Evolutionary conservation across 2,329 filamentous ascomycete genomes (phyloP), one percentile per base, ranked within the genome.

Genomic region (Apiospora koreana): DNA sequence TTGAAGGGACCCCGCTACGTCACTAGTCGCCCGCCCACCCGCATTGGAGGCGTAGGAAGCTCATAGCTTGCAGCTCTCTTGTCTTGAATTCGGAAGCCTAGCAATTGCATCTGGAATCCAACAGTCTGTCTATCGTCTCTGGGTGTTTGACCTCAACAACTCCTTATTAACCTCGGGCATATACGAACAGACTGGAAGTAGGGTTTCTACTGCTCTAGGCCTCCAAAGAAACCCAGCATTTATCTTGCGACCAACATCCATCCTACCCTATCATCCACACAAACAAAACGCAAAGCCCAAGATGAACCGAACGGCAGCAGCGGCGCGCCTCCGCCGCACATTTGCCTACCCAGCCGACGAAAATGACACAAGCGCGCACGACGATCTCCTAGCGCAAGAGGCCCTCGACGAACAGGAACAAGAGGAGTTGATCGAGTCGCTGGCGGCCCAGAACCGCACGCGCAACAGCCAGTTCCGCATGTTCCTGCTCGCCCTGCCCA

Each of bases 311-410:
- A 62, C 54, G 9, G 54, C 31, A 58, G 76, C 83, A 0, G 80
- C 81, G 50, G 84, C 92, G 68, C 90, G 93, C 73, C 84, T 96
- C 62, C 91, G 94, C 76, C 92, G 88, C 76, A 92, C 93, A 10
- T 96, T 97, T 81, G 88, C 87, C 72, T 96, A 95, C 81, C 92
- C 92, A 5, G 89, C 92, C 76, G 85, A 86, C 65, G 84, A 86
- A 65, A 84, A 85, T 74, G 79, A 80, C 68, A 84, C 87, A 45
- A 85, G 87, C 78, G 81, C 80, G 31, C 80, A 85, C 41, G 86
- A 88, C 16, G 87, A 90, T 74, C 88, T 78, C 74, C 88, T 78
- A 70, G 68, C 48, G 38, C 73, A 72, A 69, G 72, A 80, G 46
- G 73, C 77, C 74, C 75, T 78, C 78, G 72, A 80, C 78, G 79